Base-by-base conservation (phyloP, 2,329 filamentous ascomycete genomes). In the Fusarium buharicum region DNA sequence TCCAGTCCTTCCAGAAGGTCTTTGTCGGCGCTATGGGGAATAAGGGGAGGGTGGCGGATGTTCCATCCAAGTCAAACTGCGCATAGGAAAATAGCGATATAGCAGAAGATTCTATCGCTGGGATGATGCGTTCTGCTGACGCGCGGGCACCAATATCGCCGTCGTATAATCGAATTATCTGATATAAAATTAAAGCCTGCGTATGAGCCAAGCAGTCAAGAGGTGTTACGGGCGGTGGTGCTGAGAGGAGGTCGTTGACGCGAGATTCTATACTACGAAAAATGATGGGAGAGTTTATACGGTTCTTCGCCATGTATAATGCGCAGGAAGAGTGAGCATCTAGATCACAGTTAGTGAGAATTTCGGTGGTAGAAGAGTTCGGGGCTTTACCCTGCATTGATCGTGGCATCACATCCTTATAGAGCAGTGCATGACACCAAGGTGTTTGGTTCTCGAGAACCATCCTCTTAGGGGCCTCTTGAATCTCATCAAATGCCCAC, bases 281-380 rank as follows among this genome's bases (percentile, higher is more conserved):
- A n/a, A 87, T 78, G 20, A 83, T 70, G 10, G 76, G 73, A 0
- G 77, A 70, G 61, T 86, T 87, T 16, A 69, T 64, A 0, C 75
- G 59, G 41, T 81, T 86, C 59, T 79, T 84, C 10, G 80, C 74
- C 38, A 81, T 72, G 62, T 84, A 84, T 0, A 87, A 71, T 1
- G 82, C 82, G 66, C 84, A 86, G 22, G 80, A 78, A 4, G 83
- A 78, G 56, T 82, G 75, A 0, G 81, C 83, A 60, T 86, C 84
- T 84, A 43, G 12, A 13, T 22, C 2, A n/a, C 17, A 2, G 12
- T 63, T 63, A 46, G 51, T 46, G 24, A 31, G 17, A 13, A 24
- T 20, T 20, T 5, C 16, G n/a, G n/a, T 4, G 17, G 37, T 10
- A 5, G 10, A 41, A 33, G 20, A 41, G 27, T n/a, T 7, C n/a